These are phyloP conservation scores for Leucocoprinus sp. DNA, from an alignment of 768 basidiomycete genomes.

Conservation along the genomic window DNA sequence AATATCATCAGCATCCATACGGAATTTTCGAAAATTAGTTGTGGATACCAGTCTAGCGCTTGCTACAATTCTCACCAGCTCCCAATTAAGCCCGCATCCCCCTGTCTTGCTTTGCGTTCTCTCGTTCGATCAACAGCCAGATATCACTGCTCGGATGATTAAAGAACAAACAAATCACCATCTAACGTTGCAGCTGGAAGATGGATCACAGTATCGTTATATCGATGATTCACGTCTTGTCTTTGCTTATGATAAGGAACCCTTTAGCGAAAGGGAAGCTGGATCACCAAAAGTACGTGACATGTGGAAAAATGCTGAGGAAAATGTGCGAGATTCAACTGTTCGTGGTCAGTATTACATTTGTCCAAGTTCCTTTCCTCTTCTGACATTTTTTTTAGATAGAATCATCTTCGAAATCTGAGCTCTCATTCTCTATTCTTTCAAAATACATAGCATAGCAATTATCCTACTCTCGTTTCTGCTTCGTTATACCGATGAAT, in stretches of 20 bases:
- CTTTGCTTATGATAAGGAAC: slow-evolving; percentile 29
- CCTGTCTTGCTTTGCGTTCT: slow-evolving; percentile 27
- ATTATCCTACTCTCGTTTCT: too few species aligned
- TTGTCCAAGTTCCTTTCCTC: neutral
- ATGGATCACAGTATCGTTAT: neutral
- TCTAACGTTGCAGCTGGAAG: slow-evolving; percentile 6
- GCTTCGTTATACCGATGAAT: neutral
- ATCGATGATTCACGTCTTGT: slow-evolving; percentile 27
- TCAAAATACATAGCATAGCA: too few species aligned
- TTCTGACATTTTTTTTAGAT: neutral
- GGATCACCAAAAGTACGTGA: slow-evolving; percentile 7
- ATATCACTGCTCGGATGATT: slow-evolving; percentile 14
- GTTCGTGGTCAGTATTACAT: neutral
- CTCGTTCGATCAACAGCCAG: slow-evolving; percentile 22
- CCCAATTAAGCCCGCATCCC: slow-evolving; percentile 19
- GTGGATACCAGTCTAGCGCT: neutral
- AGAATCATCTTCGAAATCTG: neutral
- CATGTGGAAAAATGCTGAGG: slow-evolving; percentile 9
- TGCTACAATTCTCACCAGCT: slow-evolving; percentile 10
- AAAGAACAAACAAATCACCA: slow-evolving; percentile 9
- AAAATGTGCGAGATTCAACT: slow-evolving; percentile 7
- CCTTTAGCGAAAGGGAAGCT: slow-evolving; percentile 21
- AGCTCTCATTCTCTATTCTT: too few species aligned
- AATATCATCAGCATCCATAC: neutral
- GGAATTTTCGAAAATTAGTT: slow-evolving; percentile 19